Base-by-base conservation (phyloP, 495 filamentous ascomycete genomes). In the Letharia columbiana region DNA sequence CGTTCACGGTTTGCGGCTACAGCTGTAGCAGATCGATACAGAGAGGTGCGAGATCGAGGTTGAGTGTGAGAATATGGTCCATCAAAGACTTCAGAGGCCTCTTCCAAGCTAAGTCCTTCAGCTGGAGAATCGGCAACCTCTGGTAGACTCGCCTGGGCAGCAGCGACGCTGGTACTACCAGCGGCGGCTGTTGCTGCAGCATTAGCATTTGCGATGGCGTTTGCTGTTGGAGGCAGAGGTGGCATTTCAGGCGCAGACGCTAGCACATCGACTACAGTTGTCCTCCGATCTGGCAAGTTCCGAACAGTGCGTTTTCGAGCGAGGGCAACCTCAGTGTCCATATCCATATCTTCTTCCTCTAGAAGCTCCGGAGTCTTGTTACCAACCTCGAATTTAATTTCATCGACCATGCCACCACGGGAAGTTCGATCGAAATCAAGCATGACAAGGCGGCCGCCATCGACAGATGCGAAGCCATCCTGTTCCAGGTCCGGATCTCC, bases 261-360 rank as follows among this genome's bases (percentile, higher is more conserved):
- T 47, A 68, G 60, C 11, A 66, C 65, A 64, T 68, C 67, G 40
- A 63, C 63, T 56, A 72, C 66, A 18, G 65, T 67, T 17, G 50
- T 63, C 28, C 71, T 54, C 20, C 62, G 58, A 59, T 41, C 64
- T 35, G 44, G 47, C 56, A 60, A 63, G 63, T 61, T 69, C 54
- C 66, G 62, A 11, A 69, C 67, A 20, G 91, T 93, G 66, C 91
- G 79, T 66, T 89, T 81, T 68, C 91, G 84, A 60, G 89, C 89
- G 66, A 95, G 83, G 67, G 90, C 90, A 33, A 95, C 90, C 73
- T 93, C 91, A 4, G 86, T 84, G 67, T 90, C 91, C 62, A 92
- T 80, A 70, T 91, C 91, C 20, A 87, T 83, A 63, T 87, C 82
- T 67, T 89, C 88, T 70, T 95, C 91, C 71, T 84, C 82, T 2